A percentile compares a stretch with the other conserved stretches of the same genome.
Evolutionary conservation across 192 early-diverging fungal genomes (phyloP).

Genomic region (Lobosporangium transversale): DNA sequence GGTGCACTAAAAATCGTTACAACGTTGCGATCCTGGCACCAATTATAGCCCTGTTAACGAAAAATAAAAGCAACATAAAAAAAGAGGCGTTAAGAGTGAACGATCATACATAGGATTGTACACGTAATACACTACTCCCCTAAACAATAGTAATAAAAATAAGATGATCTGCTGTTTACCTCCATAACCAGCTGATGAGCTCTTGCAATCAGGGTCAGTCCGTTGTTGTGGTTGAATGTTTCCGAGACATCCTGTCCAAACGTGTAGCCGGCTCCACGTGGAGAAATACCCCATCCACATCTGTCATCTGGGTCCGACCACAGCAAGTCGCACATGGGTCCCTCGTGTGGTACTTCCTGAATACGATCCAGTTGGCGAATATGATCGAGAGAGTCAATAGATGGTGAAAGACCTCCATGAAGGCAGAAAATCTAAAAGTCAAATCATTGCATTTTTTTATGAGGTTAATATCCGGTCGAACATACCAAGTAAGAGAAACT

Average conservation of each 20-base stretch:
- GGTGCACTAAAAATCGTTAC: slow-evolving; percentile 99
- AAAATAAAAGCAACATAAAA: neutral
- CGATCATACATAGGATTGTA: neutral
- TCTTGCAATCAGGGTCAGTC: slow-evolving; percentile 93
- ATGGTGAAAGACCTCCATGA: slow-evolving; percentile 96
- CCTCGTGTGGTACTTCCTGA: slow-evolving; percentile 90
- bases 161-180: slow-evolving; percentile 40
- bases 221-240: slow-evolving; percentile 95
- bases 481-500: no score
- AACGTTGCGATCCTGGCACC: slow-evolving; percentile 98
- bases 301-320: slow-evolving; percentile 92
- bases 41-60: slow-evolving; percentile 88
- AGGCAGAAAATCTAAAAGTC: slow-evolving; percentile 90
- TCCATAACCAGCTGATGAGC: slow-evolving; percentile 95
- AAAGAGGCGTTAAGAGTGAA: neutral
- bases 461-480: no score
- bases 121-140: no score
- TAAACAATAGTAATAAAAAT: neutral
- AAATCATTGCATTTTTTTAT: neutral
- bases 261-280: slow-evolving; percentile 88
- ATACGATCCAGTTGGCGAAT: slow-evolving; percentile 95
- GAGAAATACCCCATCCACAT: slow-evolving; percentile 88
- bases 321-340: slow-evolving; percentile 88
- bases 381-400: slow-evolving; percentile 96
- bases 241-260: slow-evolving; percentile 90